Percentiles rank a stretch among this genome's conserved stretches.
Evolutionary conservation across 345 rosid species (phyloP).

Genomic region (Populus tremula): DNA sequence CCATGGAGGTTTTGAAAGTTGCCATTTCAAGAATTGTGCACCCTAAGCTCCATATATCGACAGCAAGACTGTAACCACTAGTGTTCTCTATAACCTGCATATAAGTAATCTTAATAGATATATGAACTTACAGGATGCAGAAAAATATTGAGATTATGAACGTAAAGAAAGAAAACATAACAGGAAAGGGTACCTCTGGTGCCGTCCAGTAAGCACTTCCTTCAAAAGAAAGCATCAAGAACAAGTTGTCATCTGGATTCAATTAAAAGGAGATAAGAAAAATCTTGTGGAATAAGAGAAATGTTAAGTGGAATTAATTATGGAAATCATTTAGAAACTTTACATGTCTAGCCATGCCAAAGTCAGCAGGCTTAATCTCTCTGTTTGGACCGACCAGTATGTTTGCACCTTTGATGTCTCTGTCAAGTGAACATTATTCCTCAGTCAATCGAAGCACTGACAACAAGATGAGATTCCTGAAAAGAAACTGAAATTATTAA

Average conservation of each 20-base stretch:
- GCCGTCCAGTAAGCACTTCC: slow-evolving; percentile 42
- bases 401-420: slow-evolving; percentile 97
- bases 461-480: background rate
- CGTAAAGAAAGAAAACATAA: background rate
- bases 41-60: slow-evolving; percentile 94
- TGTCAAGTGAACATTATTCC: slow-evolving; percentile 27
- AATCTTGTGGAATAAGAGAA: too few relatives aligned
- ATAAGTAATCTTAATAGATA: background rate
- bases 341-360: slow-evolving; percentile 99
- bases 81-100: slow-evolving; percentile 82
- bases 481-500: background rate
- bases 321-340: background rate
- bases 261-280: too few relatives aligned
- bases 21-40: slow-evolving; percentile 98
- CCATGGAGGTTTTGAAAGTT: slow-evolving; percentile 90
- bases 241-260: slow-evolving; percentile 56
- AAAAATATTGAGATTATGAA: background rate
- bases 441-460: background rate
- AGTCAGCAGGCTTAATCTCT: slow-evolving; percentile 86
- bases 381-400: slow-evolving; percentile 91
- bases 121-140: too few relatives aligned
- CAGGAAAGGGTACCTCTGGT: too few relatives aligned
- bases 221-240: slow-evolving; percentile 91
- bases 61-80: slow-evolving; percentile 77
- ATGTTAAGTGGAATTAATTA: too few relatives aligned